phyloP scores from a whole-genome alignment of 148 eudicot genomes.

The Silene uniflora region DNA sequence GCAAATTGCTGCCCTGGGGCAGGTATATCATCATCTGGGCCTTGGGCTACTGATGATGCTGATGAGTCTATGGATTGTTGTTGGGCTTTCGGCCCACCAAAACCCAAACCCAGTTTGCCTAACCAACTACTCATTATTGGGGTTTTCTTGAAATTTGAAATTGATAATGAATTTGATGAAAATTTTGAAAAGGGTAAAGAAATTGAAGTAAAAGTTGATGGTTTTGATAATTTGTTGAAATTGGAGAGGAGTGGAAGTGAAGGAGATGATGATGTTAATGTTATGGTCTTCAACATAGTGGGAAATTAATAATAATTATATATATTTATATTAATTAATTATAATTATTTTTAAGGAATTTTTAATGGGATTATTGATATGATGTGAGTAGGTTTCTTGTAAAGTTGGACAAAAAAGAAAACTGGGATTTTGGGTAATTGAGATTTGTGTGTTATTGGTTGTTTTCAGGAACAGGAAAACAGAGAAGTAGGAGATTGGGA shows the following conservation, averaged over 20 bases:
- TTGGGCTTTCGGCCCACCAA: conserved; percentile 14
- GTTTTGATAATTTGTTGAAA: conserved; percentile 10
- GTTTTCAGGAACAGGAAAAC: background rate
- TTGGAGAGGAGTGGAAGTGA: conserved; percentile 30
- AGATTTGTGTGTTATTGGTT: background rate
- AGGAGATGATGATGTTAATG: conserved; percentile 25
- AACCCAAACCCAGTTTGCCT: conserved; percentile 26
- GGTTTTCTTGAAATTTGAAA: conserved; percentile 17
- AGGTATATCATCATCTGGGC: conserved; percentile 62
- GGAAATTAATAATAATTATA: background rate
- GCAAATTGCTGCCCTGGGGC: conserved; percentile 65
- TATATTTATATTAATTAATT: background rate
- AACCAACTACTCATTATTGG: conserved; percentile 29
- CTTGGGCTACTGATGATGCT: conserved; percentile 35
- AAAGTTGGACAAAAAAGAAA: background rate
- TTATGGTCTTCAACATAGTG: conserved; percentile 29
- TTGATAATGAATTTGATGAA: background rate
- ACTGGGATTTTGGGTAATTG: background rate
- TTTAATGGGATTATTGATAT: background rate
- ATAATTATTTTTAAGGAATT: background rate
- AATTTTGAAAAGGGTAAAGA: conserved; percentile 12
- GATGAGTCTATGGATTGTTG: conserved; percentile 10
- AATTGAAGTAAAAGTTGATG: conserved; percentile 13
- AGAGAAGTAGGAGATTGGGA: too few relatives aligned
- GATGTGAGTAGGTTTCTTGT: conserved; percentile 3